Percentiles rank a stretch among this genome's conserved stretches.
phyloP scores from a whole-genome alignment of 108 stramenopile genomes.

The Skeletonema costatum region DNA sequence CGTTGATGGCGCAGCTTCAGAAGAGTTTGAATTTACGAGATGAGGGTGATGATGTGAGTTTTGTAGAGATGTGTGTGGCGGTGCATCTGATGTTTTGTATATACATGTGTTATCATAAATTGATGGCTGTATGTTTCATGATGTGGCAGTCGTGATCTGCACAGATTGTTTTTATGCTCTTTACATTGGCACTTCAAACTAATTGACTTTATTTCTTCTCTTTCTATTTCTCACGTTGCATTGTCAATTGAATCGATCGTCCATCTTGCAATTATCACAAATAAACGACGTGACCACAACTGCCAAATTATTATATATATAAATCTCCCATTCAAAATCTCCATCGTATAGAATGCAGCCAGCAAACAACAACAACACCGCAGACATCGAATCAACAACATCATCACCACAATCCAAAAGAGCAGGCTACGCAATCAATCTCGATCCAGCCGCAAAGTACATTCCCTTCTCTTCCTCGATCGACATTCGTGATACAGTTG shows the following conservation, averaged over 20 bases:
- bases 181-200: no score
- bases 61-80: neutral
- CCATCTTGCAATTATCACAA: slow-evolving; percentile 1
- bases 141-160: no score
- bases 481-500: slow-evolving; percentile 98
- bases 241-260: neutral
- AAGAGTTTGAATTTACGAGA: slow-evolving; percentile 50
- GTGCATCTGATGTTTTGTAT: no score
- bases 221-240: neutral
- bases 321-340: no score
- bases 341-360: no score
- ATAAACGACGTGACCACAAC: neutral
- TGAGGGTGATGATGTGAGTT: slow-evolving; percentile 13
- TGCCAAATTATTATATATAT: no score
- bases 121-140: no score
- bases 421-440: slow-evolving; percentile 90
- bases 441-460: slow-evolving; percentile 95
- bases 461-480: slow-evolving; percentile 95
- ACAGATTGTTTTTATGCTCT: no score
- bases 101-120: no score
- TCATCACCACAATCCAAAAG: slow-evolving; percentile 9
- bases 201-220: neutral
- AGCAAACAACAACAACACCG: no score
- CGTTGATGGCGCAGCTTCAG: slow-evolving; percentile 78
- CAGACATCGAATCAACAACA: neutral